These are phyloP conservation scores for Mortierella alpina DNA, from an alignment of 192 early-diverging fungal genomes.

Conservation along the genomic window DNA sequence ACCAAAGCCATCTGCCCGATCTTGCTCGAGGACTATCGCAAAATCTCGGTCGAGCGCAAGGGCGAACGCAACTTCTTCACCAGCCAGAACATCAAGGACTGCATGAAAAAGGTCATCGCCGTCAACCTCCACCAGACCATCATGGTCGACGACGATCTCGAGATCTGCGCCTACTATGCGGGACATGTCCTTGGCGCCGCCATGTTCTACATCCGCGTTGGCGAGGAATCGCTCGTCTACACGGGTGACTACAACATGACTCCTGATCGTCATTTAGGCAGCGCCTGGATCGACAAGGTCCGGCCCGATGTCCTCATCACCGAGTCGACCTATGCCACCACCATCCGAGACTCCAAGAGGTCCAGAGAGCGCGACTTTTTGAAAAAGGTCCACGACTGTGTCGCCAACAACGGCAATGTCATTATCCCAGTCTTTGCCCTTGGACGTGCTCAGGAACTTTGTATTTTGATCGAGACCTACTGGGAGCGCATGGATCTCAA, in stretches of 20 bases:
- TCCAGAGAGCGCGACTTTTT: conserved; percentile 94
- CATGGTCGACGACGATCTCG: conserved; percentile 85
- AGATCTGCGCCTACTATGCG: conserved; percentile 92
- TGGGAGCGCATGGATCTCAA: conserved; percentile 93
- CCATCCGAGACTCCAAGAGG: conserved; percentile 93
- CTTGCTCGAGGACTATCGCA: conserved; percentile 93
- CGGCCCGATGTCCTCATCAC: conserved; percentile 94
- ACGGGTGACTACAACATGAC: conserved; percentile 95
- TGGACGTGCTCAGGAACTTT: conserved; percentile 96
- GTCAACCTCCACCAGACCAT: conserved; percentile 89
- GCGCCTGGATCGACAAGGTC: conserved; percentile 96
- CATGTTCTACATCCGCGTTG: conserved; percentile 90
- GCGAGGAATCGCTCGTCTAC: conserved; percentile 83
- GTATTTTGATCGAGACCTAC: conserved; percentile 94
- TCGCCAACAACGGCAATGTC: conserved; percentile 84
- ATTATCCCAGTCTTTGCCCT: conserved; percentile 98
- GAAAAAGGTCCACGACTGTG: conserved; percentile 86
- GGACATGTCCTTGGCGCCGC: conserved; percentile 98
- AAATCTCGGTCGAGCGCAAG: conserved; percentile 89
- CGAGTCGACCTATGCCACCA: conserved; percentile 97
- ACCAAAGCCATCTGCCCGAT: conserved; percentile 97
- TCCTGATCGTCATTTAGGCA: conserved; percentile 90
- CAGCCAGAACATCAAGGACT: conserved; percentile 86
- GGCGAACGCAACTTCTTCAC: conserved; percentile 94
- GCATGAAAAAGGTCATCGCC: conserved; percentile 94